Evolutionary conservation across 306 rosid species (phyloP).

Genomic region (Vicia sativa): DNA sequence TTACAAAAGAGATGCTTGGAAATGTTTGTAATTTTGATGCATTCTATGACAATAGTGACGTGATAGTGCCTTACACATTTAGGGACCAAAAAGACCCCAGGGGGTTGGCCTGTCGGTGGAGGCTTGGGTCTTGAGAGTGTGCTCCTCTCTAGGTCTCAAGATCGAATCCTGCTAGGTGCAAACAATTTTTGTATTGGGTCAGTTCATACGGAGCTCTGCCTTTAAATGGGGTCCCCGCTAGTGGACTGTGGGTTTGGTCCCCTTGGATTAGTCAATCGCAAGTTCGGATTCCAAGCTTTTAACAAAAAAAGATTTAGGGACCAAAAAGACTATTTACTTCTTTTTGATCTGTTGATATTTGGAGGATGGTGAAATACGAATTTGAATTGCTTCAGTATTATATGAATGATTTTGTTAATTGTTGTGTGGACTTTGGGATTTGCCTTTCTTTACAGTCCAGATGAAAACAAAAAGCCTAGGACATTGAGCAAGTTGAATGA

Average conservation of each 20-base stretch:
- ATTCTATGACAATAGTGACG: not conserved
- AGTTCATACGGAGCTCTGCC: too few relatives aligned
- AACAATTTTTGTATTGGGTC: too few relatives aligned
- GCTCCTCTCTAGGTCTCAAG: too few relatives aligned
- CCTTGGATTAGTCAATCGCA: too few relatives aligned
- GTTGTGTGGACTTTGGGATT: constrained; percentile 18
- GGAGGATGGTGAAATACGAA: constrained; percentile 12
- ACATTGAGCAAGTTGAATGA: constrained; percentile 84
- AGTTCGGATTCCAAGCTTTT: too few relatives aligned
- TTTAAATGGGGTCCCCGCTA: too few relatives aligned
- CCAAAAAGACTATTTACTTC: not conserved
- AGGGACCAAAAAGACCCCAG: not conserved
- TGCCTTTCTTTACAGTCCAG: constrained; percentile 69
- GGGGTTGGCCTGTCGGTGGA: too few relatives aligned
- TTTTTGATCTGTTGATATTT: not conserved
- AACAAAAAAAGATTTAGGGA: not conserved
- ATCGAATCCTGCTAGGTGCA: too few relatives aligned
- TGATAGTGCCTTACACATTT: not conserved
- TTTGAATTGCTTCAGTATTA: constrained; percentile 30
- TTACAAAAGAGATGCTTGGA: not conserved
- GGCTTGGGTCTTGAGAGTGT: too few relatives aligned
- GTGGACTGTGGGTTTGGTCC: too few relatives aligned
- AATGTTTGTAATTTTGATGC: not conserved
- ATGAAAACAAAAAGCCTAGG: constrained; percentile 75
- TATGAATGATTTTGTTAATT: constrained; percentile 13